A percentile compares a stretch with the other conserved stretches of the same genome.
Conservation (phyloP, 2,329 filamentous ascomycete genomes). For the Hirsutella thompsonii region DNA sequence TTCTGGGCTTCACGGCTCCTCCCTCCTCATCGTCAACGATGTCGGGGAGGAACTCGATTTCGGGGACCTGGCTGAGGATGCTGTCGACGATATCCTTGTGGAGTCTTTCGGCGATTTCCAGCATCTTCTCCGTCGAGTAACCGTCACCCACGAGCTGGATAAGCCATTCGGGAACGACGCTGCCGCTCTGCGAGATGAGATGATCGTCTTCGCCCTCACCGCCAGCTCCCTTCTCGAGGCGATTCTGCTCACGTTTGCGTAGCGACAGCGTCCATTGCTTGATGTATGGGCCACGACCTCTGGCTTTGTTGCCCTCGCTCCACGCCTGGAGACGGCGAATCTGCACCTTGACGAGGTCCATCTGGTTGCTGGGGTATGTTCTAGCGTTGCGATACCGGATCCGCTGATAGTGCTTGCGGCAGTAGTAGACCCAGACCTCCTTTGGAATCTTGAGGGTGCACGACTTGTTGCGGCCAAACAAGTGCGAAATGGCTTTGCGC, state of each 20-base stretch:
- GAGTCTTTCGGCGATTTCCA: slow-evolving; percentile 32
- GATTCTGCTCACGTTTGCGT: slow-evolving; percentile 51
- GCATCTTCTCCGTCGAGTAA: slow-evolving; percentile 33
- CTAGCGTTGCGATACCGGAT: slow-evolving; percentile 53
- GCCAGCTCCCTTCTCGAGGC: slow-evolving; percentile 22
- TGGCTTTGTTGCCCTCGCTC: slow-evolving; percentile 36
- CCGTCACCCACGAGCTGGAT: slow-evolving; percentile 29
- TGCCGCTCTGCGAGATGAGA: slow-evolving; percentile 16
- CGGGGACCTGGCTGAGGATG: slow-evolving; percentile 33
- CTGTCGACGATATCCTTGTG: slow-evolving; percentile 29
- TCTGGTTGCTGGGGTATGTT: slow-evolving; percentile 49
- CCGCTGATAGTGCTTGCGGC: slow-evolving; percentile 74
- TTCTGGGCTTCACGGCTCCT: slow-evolving; percentile 11
- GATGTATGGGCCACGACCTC: slow-evolving; percentile 17
- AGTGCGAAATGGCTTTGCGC: slow-evolving; percentile 67
- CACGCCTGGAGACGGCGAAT: slow-evolving; percentile 50
- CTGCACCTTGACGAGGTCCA: slow-evolving; percentile 49
- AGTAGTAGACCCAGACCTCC: slow-evolving; percentile 62
- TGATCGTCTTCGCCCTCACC: slow-evolving; percentile 21
- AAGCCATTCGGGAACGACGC: slow-evolving; percentile 36
- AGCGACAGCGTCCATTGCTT: slow-evolving; percentile 46
- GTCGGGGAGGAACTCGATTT: slow-evolving; percentile 46
- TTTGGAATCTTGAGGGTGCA: slow-evolving; percentile 59
- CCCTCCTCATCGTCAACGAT: slow-evolving; percentile 26
- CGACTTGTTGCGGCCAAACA: slow-evolving; percentile 73